Percentiles rank a stretch among this genome's conserved stretches.
Conservation (phyloP, 192 early-diverging fungal species). For the Jimgerdemannia lactiflua region DNA sequence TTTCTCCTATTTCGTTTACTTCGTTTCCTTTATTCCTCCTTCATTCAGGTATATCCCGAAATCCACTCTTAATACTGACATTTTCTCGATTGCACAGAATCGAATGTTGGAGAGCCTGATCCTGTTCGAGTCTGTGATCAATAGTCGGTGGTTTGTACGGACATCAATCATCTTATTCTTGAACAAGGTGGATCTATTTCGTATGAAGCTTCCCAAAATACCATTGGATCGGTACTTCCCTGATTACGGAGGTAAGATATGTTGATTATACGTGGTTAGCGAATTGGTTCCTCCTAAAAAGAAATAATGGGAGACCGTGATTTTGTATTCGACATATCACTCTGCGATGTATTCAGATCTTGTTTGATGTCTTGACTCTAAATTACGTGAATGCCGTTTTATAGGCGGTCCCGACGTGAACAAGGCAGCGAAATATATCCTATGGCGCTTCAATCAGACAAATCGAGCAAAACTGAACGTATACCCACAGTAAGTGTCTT, state of each 20-base stretch:
- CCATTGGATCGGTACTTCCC: constrained; percentile 76
- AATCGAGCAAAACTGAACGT: constrained; percentile 83
- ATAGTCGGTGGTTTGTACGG: constrained; percentile 80
- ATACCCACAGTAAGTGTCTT: constrained; percentile 72
- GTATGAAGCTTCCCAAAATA: constrained; percentile 63
- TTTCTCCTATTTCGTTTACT: background rate
- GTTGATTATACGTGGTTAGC: constrained; percentile 2
- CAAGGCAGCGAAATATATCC: constrained; percentile 86
- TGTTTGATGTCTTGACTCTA: background rate
- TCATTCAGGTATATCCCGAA: constrained; percentile 2
- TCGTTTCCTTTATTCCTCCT: constrained; percentile 1
- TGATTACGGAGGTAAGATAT: constrained; percentile 62
- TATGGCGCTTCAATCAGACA: constrained; percentile 88
- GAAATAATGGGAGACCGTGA: too few species aligned
- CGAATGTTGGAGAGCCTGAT: constrained; percentile 81
- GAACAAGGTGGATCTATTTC: constrained; percentile 84
- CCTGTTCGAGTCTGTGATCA: constrained; percentile 82
- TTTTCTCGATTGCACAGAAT: constrained; percentile 41
- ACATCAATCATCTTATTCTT: constrained; percentile 83
- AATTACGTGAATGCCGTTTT: background rate
- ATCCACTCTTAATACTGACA: background rate
- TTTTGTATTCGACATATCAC: too few species aligned
- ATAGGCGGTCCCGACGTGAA: constrained; percentile 70
- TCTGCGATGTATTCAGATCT: background rate
- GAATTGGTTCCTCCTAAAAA: too few species aligned